Percentiles rank a stretch among this genome's conserved stretches.
Evolutionary conservation across 805 yeast species (phyloP).

Genomic region (Yarrowia keelungensis): DNA sequence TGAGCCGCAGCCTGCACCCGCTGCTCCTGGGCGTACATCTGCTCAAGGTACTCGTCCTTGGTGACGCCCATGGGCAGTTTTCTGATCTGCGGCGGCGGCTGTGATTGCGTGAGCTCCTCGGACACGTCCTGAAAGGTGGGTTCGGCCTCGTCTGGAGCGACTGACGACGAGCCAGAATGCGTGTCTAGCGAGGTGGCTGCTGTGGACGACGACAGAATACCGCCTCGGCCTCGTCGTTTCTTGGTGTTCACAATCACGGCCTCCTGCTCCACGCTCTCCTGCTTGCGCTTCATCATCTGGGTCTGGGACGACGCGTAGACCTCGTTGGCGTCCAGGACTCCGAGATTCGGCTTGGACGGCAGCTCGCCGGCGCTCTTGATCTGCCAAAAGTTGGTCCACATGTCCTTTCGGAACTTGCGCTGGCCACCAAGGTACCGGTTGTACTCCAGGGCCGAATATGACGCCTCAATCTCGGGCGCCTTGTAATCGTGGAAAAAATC

Average conservation of each 20-base stretch:
- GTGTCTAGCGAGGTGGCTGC: background rate
- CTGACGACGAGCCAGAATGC: slow-evolving; percentile 11
- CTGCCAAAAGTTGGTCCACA: slow-evolving; percentile 51
- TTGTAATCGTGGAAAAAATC: slow-evolving; percentile 36
- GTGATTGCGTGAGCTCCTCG: slow-evolving; percentile 26
- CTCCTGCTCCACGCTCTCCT: slow-evolving; percentile 36
- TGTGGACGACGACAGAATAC: slow-evolving; percentile 10
- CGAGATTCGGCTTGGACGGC: slow-evolving; percentile 37
- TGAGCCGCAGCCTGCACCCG: slow-evolving; percentile 27
- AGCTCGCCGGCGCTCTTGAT: slow-evolving; percentile 37
- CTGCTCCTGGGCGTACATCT: slow-evolving; percentile 34
- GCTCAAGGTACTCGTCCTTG: slow-evolving; percentile 28
- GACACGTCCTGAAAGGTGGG: slow-evolving; percentile 36
- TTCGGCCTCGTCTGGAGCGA: slow-evolving; percentile 11
- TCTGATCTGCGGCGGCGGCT: slow-evolving; percentile 26
- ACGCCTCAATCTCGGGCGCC: slow-evolving; percentile 43
- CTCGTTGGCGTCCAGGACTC: slow-evolving; percentile 31
- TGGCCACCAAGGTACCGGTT: slow-evolving; percentile 46
- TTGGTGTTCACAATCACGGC: slow-evolving; percentile 32
- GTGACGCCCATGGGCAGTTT: slow-evolving; percentile 36
- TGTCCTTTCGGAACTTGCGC: slow-evolving; percentile 46
- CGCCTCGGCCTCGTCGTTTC: slow-evolving; percentile 24
- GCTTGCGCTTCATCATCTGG: slow-evolving; percentile 35
- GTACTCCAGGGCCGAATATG: slow-evolving; percentile 45
- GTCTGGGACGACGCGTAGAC: slow-evolving; percentile 13